These are phyloP conservation scores for Paraphoma sp. DNA, from an alignment of 2,329 filamentous ascomycete species.

Conservation along the genomic window DNA sequence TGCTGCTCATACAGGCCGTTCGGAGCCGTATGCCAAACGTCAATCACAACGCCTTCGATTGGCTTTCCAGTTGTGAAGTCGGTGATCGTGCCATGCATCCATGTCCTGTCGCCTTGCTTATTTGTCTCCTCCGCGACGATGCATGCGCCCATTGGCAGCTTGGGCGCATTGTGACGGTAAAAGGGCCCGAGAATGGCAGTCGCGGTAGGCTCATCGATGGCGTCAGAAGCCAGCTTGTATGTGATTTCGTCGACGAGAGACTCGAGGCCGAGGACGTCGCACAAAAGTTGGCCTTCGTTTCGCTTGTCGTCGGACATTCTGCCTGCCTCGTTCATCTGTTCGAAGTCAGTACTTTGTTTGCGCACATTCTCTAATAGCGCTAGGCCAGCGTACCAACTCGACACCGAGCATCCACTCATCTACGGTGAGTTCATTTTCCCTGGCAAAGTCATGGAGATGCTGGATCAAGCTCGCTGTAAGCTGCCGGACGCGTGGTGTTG, in stretches of 20 bases:
- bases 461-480: constrained; percentile 69
- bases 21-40: constrained; percentile 81
- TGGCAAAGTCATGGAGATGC: constrained; percentile 79
- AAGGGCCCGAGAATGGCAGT: constrained; percentile 86
- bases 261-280: constrained; percentile 65
- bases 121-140: constrained; percentile 62
- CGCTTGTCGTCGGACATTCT: constrained; percentile 67
- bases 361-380: too few relatives aligned
- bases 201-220: constrained; percentile 64
- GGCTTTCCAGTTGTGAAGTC: constrained; percentile 68
- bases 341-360: constrained; percentile 4
- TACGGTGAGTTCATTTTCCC: constrained; percentile 77
- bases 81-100: constrained; percentile 69
- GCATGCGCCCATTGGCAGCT: constrained; percentile 71
- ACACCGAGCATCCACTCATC: constrained; percentile 80
- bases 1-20: constrained; percentile 75
- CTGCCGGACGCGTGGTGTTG: constrained; percentile 67
- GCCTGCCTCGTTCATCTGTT: constrained; percentile 65
- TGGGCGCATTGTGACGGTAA: constrained; percentile 76
- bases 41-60: constrained; percentile 70
- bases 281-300: constrained; percentile 68
- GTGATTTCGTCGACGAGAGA: constrained; percentile 79
- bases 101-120: constrained; percentile 60
- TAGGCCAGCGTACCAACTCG: constrained; percentile 62
- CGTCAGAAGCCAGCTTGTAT: constrained; percentile 66